These are phyloP conservation scores for Penicillium alfredii DNA, from an alignment of 495 filamentous ascomycete genomes.

Conservation along the genomic window DNA sequence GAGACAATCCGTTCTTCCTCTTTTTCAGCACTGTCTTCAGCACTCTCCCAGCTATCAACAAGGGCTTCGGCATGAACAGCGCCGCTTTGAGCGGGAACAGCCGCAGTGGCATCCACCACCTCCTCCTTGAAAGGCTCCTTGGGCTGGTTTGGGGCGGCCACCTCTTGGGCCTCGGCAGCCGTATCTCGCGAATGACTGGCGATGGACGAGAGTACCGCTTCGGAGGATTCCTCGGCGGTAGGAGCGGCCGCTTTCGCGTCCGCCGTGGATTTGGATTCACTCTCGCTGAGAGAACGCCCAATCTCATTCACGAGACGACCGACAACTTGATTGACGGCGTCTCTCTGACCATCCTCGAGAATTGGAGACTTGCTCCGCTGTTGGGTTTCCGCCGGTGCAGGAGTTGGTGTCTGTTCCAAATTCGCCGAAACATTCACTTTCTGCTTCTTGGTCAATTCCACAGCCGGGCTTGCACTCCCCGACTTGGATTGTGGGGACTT, in stretches of 20 bases:
- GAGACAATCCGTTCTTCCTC: slow-evolving; percentile 58
- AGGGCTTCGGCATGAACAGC: slow-evolving; percentile 54
- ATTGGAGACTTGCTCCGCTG: slow-evolving; percentile 31
- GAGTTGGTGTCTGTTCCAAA: slow-evolving; percentile 9
- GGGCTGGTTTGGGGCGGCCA: slow-evolving; percentile 8
- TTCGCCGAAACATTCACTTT: slow-evolving; percentile 20
- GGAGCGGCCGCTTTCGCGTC: slow-evolving; percentile 24
- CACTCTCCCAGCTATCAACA: slow-evolving; percentile 71
- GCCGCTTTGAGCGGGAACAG: too few species aligned
- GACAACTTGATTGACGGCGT: slow-evolving; percentile 68
- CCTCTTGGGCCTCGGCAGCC: slow-evolving; percentile 16
- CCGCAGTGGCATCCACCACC: slow-evolving; percentile 49
- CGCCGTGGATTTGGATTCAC: slow-evolving; percentile 47
- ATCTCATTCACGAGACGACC: slow-evolving; percentile 61
- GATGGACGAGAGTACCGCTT: slow-evolving; percentile 31
- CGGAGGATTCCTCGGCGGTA: slow-evolving; percentile 23
- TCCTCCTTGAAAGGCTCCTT: slow-evolving; percentile 52
- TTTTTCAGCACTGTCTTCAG: slow-evolving; percentile 67
- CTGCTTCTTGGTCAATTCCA: slow-evolving; percentile 25
- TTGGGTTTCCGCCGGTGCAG: slow-evolving; percentile 7
- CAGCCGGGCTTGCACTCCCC: slow-evolving; percentile 30
- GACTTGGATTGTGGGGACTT: slow-evolving; percentile 39
- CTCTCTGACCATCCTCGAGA: slow-evolving; percentile 39
- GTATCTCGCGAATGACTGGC: slow-evolving; percentile 32
- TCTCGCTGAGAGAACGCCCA: slow-evolving; percentile 62